Evolutionary conservation across 495 filamentous ascomycete genomes (phyloP), one percentile per base, ranked within the genome.

Genomic region (Rusavskia elegans): DNA sequence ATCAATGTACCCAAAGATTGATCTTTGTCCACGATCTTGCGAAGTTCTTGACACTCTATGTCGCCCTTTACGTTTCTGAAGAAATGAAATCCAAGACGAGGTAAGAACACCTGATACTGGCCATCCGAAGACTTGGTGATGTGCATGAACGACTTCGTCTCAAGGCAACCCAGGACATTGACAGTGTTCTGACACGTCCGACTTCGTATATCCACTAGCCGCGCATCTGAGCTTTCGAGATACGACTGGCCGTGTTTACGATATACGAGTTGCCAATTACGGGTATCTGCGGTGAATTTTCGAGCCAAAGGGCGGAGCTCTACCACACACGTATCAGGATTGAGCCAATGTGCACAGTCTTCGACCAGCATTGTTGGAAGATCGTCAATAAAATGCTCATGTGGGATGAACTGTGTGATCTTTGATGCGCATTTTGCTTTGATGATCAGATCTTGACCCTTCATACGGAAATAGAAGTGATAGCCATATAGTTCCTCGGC

Each of bases 281-380:
- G 3, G 2, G 30, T 23, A 13, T 56, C 60, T 5, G 58, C 55
- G 0, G 45, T 49, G 79, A 78, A 84, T 2, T 68, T 64, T 20
- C 62, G 19, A 0, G 59, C 52, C 1, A 51, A 19, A 1, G 71
- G 68, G 0, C 79, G 66, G 41, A 80, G 78, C 51, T 83, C 75
- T 3, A 84, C 49, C 1, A 53, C 39, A 0, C 61, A 56, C 0
- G 63, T 69, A 5, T 53, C 48, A 5, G 80, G 8, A 45, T 82
- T 63, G 4, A 83, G 58, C 81, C 81, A 85, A 53, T 85, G 80
- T 0, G 73, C 58, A 53, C 66, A 77, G 21, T 74, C 56, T 5
- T 68, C 45, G 5, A 74, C 51, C 20, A 83, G 71, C 0, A 61
- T 52, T 0, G 20, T 42, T 9, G 81, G 77, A 16, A 83, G 63